phyloP scores from a whole-genome alignment of 106 monocot genomes.

The Acorus calamus region DNA sequence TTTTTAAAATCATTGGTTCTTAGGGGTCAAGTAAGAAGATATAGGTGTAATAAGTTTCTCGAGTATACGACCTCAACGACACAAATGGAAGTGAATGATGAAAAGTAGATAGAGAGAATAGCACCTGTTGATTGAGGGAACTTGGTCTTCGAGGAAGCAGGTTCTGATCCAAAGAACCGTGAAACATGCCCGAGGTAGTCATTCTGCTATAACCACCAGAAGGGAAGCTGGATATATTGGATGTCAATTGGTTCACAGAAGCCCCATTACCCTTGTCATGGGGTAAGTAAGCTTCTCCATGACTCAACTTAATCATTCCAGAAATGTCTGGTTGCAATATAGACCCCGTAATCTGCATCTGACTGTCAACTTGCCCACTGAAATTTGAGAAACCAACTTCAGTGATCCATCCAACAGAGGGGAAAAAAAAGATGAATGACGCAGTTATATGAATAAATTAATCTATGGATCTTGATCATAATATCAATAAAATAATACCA shows the following conservation, averaged over 20 bases:
- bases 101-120: neutral
- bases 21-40: too few species aligned
- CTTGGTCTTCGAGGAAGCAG: constrained; percentile 38
- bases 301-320: constrained; percentile 88
- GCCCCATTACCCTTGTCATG: constrained; percentile 93
- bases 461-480: too few species aligned
- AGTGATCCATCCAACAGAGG: neutral
- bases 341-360: constrained; percentile 82
- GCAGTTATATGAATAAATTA: too few species aligned
- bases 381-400: constrained; percentile 2
- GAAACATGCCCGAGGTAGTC: constrained; percentile 55
- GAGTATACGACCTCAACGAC: too few species aligned
- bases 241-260: constrained; percentile 45
- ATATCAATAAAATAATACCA: too few species aligned
- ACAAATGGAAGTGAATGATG: too few species aligned
- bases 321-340: constrained; percentile 90
- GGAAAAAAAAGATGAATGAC: neutral
- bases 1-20: too few species aligned
- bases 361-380: constrained; percentile 97
- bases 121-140: constrained; percentile 37
- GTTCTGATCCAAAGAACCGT: constrained; percentile 63
- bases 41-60: too few species aligned
- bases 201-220: constrained; percentile 39
- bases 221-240: constrained; percentile 44
- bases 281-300: constrained; percentile 98